phyloP scores from a whole-genome alignment of 345 rosid genomes.

The Psidium guajava region DNA sequence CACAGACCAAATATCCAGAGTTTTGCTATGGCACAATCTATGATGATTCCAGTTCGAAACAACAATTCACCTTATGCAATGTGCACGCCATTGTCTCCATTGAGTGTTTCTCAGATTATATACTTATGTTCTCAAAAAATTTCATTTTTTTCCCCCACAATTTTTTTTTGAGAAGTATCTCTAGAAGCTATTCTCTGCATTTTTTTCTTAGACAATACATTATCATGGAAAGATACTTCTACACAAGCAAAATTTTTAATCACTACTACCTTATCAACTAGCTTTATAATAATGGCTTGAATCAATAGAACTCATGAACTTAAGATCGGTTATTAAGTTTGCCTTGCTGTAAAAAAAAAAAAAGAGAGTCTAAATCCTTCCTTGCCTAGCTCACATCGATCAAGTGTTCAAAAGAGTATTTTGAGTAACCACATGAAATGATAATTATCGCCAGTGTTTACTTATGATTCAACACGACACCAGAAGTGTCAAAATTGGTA shows the following conservation, averaged over 20 bases:
- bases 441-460: background rate
- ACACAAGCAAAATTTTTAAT: background rate
- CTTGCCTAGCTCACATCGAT: background rate
- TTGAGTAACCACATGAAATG: accelerated
- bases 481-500: no score
- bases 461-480: background rate
- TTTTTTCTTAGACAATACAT: background rate
- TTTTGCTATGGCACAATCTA: no score
- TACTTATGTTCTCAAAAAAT: accelerated
- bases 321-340: background rate
- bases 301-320: background rate
- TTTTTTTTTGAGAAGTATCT: background rate
- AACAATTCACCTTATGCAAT: no score
- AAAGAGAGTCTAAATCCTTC: background rate
- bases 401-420: accelerated
- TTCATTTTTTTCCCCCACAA: background rate
- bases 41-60: no score
- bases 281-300: background rate
- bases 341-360: background rate
- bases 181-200: background rate
- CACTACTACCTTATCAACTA: background rate
- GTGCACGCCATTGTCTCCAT: no score
- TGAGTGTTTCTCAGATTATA: background rate
- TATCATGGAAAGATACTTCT: background rate
- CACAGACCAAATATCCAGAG: no score